Conservation (phyloP, 345 rosid genomes). For the Hypericum androsaemum region DNA sequence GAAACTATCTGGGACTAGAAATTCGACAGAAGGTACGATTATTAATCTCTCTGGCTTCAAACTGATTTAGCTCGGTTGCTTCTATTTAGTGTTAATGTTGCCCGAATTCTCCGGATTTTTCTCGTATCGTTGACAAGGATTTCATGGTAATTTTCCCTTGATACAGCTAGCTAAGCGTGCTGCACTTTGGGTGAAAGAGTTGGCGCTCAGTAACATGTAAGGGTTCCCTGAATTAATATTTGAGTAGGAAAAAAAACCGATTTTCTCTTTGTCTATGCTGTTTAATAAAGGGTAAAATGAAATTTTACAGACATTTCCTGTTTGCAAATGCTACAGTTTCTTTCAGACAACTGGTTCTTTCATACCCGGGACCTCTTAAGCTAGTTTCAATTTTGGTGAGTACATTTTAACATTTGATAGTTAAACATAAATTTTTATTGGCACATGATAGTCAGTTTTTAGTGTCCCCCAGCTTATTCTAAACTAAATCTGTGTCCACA, state of each 20-base stretch:
- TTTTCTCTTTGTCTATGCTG: conserved; percentile 9
- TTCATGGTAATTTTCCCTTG: conserved; percentile 10
- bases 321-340: conserved; percentile 76
- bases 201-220: conserved; percentile 69
- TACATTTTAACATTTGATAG: not conserved
- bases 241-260: not conserved
- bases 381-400: conserved; percentile 82
- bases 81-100: conserved; percentile 22
- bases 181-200: conserved; percentile 63
- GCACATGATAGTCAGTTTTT: not conserved
- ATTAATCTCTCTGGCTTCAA: conserved; percentile 20
- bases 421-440: not conserved
- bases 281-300: conserved; percentile 15
- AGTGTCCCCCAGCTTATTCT: not conserved
- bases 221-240: conserved; percentile 9
- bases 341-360: conserved; percentile 45
- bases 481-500: not conserved
- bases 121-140: conserved; percentile 4
- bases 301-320: conserved; percentile 63
- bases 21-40: conserved; percentile 69
- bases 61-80: conserved; percentile 14
- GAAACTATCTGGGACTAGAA: conserved; percentile 85
- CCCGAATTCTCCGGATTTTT: conserved; percentile 5
- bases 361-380: conserved; percentile 72
- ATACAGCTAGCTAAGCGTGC: conserved; percentile 80